Evolutionary conservation across 2,329 filamentous ascomycete genomes (phyloP), one percentile per base, ranked within the genome.

Genomic region (Aspergillus costaricaensis): DNA sequence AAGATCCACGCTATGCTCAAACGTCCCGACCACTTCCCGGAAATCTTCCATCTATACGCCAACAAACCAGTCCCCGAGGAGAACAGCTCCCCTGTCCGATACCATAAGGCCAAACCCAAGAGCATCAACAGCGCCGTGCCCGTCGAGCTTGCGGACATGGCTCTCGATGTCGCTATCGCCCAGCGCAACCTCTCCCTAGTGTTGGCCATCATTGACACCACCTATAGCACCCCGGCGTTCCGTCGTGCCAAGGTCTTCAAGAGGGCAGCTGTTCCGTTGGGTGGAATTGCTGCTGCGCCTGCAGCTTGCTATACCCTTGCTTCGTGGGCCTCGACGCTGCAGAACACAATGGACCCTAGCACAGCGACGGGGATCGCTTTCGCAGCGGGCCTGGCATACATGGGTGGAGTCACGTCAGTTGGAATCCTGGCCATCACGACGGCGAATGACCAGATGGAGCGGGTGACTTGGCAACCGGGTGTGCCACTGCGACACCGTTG

Each of bases 381-480:
- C 72, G 86, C 85, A 0, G 93, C 91, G 12, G 90, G 95, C 53
- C 79, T 94, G 62, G 90, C 92, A 6, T 99, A 98, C 74, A 83
- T 96, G 44, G 85, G 87, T 19, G 91, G 92, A 64, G 92, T 92
- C 4, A 88, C 86, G 4, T 91, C 89, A 9, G 85, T 98, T 56
- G 95, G 94, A 2, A 79, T 95, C 44, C 86, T 98, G 39, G 92
- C 94, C 8, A 81, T 96, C 61, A 88, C 91, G 25, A 97, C 94
- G 36, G 84, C 89, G 62, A 97, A 97, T 76, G 93, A 98, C 74
- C 92, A 98, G 77, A 96, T 97, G 91, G 88, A 90, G 70, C 87
- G 95, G 19, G 92, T 98, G 5, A 93, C 91, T 2, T 99, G 95
- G 95, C 83, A 89, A 8, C 86, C 87, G 0, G 95, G 95, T 10